Percentiles rank a stretch among this genome's conserved stretches.
Conservation (phyloP, 805 yeast genomes). For the Starmerella riodocensis region DNA sequence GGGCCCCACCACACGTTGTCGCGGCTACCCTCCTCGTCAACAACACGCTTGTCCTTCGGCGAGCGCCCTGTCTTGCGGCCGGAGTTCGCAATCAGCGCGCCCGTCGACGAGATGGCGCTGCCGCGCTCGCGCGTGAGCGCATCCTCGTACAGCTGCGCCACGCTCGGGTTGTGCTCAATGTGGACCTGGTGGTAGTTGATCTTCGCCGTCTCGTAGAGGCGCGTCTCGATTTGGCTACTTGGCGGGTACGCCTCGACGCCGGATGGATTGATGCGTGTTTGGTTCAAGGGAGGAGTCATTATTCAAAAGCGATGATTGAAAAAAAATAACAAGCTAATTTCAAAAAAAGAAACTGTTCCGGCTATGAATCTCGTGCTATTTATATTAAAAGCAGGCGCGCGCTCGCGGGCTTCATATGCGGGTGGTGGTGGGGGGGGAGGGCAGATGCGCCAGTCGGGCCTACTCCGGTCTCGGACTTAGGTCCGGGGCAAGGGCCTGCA, state of each 20-base stretch:
- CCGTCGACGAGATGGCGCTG: conserved; percentile 81
- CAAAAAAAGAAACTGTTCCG: too few species aligned
- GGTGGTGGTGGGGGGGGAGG: too few species aligned
- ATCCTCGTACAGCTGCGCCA: conserved; percentile 87
- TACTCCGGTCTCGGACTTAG: too few species aligned
- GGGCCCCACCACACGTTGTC: conserved; percentile 98
- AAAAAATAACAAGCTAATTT: too few species aligned
- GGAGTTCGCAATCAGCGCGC: conserved; percentile 90
- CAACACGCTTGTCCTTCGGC: conserved; percentile 95
- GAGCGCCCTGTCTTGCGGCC: conserved; percentile 96
- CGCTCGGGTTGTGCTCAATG: conserved; percentile 71
- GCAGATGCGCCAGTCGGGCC: too few species aligned
- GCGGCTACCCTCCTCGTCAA: conserved; percentile 77
- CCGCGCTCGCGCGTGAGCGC: conserved; percentile 73
- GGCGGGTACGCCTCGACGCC: conserved; percentile 32
- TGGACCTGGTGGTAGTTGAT: conserved; percentile 32
- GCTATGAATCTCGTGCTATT: too few species aligned
- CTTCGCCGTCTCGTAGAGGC: conserved; percentile 30
- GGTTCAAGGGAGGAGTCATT: conserved; percentile 23
- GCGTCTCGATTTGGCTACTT: conserved; percentile 32
- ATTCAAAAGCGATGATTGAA: too few species aligned
- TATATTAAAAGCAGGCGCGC: too few species aligned
- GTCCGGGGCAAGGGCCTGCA: too few species aligned
- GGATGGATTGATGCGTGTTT: conserved; percentile 32
- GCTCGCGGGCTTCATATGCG: too few species aligned